These are phyloP conservation scores for Fomitopsis pulvina DNA, from an alignment of 768 basidiomycete species.

Conservation along the genomic window DNA sequence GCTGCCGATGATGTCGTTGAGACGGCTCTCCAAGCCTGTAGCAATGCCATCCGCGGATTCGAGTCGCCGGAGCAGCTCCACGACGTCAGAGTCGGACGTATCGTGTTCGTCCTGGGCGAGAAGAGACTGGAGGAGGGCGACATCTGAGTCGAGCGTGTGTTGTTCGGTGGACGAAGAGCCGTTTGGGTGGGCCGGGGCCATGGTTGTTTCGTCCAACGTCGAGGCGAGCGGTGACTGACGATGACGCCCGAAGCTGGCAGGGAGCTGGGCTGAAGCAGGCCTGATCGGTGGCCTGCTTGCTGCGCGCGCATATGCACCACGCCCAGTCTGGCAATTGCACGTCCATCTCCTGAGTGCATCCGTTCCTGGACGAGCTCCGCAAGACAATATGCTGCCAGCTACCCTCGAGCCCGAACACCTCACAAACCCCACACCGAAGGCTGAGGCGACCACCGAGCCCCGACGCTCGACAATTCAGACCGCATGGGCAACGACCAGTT, in stretches of 20 bases:
- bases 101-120: slow-evolving; percentile 24
- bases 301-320: background rate
- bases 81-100: slow-evolving; percentile 36
- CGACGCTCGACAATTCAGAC: too few species aligned
- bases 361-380: too few species aligned
- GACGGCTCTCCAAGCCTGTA: slow-evolving; percentile 49
- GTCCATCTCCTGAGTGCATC: background rate
- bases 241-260: background rate
- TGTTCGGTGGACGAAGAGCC: background rate
- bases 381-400: too few species aligned
- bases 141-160: slow-evolving; percentile 28
- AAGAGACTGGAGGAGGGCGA: slow-evolving; percentile 26
- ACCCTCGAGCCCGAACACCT: too few species aligned
- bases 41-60: slow-evolving; percentile 56
- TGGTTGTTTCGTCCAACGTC: background rate
- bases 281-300: background rate
- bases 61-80: slow-evolving; percentile 47
- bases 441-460: too few species aligned
- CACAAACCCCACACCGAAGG: too few species aligned
- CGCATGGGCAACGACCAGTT: background rate
- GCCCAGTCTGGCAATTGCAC: background rate
- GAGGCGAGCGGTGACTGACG: background rate
- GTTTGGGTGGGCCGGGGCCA: background rate
- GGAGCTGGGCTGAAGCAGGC: too few species aligned
- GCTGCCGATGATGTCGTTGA: slow-evolving; percentile 55